These are phyloP conservation scores for Amanita pseudoporphyria DNA, from an alignment of 768 basidiomycete species.

Conservation along the genomic window DNA sequence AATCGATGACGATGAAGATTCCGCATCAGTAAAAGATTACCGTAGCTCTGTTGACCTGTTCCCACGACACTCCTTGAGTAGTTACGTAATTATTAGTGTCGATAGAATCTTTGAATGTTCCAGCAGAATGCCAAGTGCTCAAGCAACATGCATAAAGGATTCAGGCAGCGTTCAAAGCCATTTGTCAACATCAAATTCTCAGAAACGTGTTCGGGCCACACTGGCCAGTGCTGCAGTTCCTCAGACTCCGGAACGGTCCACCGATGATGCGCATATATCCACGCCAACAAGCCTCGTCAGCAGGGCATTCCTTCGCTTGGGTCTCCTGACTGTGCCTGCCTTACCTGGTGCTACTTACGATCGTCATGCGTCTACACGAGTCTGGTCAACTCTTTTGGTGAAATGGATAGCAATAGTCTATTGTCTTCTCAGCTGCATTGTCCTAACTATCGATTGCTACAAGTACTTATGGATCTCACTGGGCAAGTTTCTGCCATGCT, in stretches of 20 bases:
- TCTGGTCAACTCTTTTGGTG: constrained; percentile 20
- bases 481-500: not conserved
- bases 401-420: constrained; percentile 28
- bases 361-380: constrained; percentile 14
- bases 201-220: constrained; percentile 28
- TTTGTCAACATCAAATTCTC: constrained; percentile 31
- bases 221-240: not conserved
- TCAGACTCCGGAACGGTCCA: not conserved
- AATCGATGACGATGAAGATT: too few species aligned
- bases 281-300: constrained; percentile 4
- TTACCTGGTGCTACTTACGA: constrained; percentile 10
- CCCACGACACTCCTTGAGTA: too few species aligned
- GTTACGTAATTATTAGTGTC: not conserved
- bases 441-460: constrained; percentile 26
- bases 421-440: constrained; percentile 29
- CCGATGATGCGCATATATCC: constrained; percentile 5
- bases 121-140: constrained; percentile 14
- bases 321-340: constrained; percentile 7
- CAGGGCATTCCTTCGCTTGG: constrained; percentile 8
- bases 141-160: constrained; percentile 14
- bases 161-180: constrained; percentile 35
- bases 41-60: too few species aligned
- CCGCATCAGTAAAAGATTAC: too few species aligned
- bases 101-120: not conserved
- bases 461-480: constrained; percentile 7